Evolutionary conservation across 352 stramenopile species (phyloP), one percentile per base, ranked within the genome.

Genomic region (Phytopythium ostracodes): DNA sequence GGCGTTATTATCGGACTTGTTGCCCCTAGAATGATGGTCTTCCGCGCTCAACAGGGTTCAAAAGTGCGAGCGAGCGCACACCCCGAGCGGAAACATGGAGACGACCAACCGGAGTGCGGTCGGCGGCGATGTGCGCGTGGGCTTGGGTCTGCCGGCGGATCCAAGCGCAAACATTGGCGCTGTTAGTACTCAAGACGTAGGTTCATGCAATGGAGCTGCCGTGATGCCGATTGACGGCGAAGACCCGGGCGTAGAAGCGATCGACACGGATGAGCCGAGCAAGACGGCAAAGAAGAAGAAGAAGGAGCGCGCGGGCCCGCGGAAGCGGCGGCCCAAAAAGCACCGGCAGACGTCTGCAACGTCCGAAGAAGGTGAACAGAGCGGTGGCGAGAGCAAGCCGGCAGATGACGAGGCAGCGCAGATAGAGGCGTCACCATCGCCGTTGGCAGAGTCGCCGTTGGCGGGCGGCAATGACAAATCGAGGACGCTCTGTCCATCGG

Each of bases 311-410:
- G 77, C 71, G 10, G 81, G 81, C 0, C 81, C 81, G 35, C 78
- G 81, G 14, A 90, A 90, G 51, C 72, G 81, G 22, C 73, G 79
- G 15, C 63, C 84, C 10, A 91, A 90, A 68, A 89, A 90, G 67
- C 85, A 86, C 18, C 3, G 35, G 10, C 53, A 49, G 53, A 27
- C 33, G 35, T 14, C 35, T 8, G 22, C 35, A 4, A 20, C 18
- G 35, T 31, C 31, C 33, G 31, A 47, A 8, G 52, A 58, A 18
- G 33, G 50, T 4, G 33, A 22, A 10, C 8, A 8, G 1, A 29
- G 50, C 20, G 31, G 25, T 14, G 49, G 25, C 5, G 25, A 29
- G 4, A 14, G 17, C n/a, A 31, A 20, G 22, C 17, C 31, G 31
- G 4, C 31, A 36, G 17, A 43, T 43, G 38, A 43, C 38, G 15